Base-by-base conservation (phyloP, 164 flowering plant species). In the Stephania cephalantha region DNA sequence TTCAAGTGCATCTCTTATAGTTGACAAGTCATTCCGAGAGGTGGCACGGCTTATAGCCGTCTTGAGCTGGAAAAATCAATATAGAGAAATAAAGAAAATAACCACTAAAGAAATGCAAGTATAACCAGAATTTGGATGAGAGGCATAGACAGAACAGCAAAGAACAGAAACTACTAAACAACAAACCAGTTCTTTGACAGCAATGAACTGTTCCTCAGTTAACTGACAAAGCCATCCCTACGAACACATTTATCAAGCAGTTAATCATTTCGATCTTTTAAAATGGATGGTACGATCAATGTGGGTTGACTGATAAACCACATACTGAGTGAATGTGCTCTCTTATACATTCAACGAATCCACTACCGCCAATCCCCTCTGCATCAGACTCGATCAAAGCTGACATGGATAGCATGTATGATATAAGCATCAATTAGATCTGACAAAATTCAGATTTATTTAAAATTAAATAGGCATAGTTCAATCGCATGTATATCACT, bases 311-410 rank as follows among this genome's bases (percentile, higher is more conserved):
- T 31, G 64, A 11, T 52, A 11, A 11, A 44, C 77, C 48, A 83
- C 93, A 58, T 84, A 95, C 99, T 31, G 97, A 84, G 82, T 90
- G 86, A 82, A 96, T 91, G 80, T 96, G 99, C 82, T 96, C 99
- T 77, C 97, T 89, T 76, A 96, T 96, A 83, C 99, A 96, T 80
- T 94, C 99, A 78, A 96, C 89, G 86, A 96, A 96, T 18, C 98
- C 99, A 81, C 99, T 96, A 9, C 99, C 99, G 55, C 99, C 99
- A 89, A 96, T 96, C 3, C 99, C 99, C 84, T 96, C 99, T 0
- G 99, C 99, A 84, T 96, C 99, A 79, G 95, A 94, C 85, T 96
- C 98, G 61, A 96, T 96, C 74, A 96, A 86, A 76, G 99, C 99
- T 93, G 31, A 50, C 8, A 6, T 9, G 50, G 52, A 65, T 70